Evolutionary conservation across 2,329 filamentous ascomycete species (phyloP).

Genomic region (Penicillium sp.): DNA sequence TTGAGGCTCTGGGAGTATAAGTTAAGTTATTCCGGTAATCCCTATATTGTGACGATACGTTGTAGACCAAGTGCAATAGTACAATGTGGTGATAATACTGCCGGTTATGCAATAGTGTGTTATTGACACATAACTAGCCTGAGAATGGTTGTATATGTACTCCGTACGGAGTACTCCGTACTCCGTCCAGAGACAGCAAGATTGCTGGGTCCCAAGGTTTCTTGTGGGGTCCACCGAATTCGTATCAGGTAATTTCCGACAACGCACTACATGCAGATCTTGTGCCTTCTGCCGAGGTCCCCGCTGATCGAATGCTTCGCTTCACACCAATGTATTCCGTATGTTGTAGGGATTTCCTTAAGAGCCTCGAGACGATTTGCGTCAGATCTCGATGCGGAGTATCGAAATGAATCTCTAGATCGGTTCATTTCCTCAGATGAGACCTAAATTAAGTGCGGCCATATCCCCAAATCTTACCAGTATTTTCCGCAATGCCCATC

Average conservation of each 20-base stretch:
- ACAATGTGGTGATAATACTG: too few relatives aligned
- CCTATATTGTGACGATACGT: background rate
- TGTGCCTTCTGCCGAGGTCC: background rate
- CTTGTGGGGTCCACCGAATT: background rate
- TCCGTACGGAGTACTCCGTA: too few relatives aligned
- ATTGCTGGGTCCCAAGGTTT: too few relatives aligned
- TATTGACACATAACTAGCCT: too few relatives aligned
- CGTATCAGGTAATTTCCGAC: background rate
- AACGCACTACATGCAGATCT: background rate
- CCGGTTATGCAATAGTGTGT: too few relatives aligned
- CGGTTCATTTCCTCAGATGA: background rate
- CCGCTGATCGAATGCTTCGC: background rate
- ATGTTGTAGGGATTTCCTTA: background rate
- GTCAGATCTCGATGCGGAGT: constrained; percentile 1
- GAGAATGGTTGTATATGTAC: too few relatives aligned
- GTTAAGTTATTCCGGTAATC: background rate
- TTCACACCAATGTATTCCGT: too few relatives aligned
- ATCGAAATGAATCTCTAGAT: background rate
- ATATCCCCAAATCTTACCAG: background rate
- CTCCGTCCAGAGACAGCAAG: too few relatives aligned
- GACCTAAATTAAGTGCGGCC: background rate
- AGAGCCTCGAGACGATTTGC: background rate
- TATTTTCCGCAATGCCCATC: background rate
- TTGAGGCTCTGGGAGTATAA: background rate
- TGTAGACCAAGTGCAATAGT: too few relatives aligned